Conservation (phyloP, 2,329 filamentous ascomycete species). For the Lasiodiplodia theobromae region DNA sequence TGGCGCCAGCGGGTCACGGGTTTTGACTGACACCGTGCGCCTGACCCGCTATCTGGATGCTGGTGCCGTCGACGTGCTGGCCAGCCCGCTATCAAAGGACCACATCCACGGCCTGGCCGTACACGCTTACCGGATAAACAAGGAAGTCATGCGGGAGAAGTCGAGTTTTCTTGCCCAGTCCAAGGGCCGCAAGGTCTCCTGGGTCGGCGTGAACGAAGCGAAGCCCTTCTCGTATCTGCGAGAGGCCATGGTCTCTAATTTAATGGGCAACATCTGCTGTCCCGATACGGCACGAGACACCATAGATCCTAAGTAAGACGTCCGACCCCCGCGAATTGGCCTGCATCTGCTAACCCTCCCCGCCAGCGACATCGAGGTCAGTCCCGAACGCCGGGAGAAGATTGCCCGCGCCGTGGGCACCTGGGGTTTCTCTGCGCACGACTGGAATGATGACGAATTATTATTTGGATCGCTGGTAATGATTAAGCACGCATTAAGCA, state of each 20-base stretch:
- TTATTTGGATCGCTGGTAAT: slow-evolving; percentile 85
- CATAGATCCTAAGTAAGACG: slow-evolving; percentile 65
- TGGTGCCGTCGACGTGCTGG: slow-evolving; percentile 85
- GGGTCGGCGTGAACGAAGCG: slow-evolving; percentile 86
- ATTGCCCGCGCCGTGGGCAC: slow-evolving; percentile 74
- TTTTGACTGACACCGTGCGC: slow-evolving; percentile 57
- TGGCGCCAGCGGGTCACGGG: slow-evolving; percentile 43
- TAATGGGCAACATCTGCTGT: slow-evolving; percentile 90
- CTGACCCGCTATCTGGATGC: slow-evolving; percentile 80
- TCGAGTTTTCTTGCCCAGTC: slow-evolving; percentile 74
- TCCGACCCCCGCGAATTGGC: slow-evolving; percentile 7
- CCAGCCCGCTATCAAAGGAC: slow-evolving; percentile 77
- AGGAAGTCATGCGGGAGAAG: slow-evolving; percentile 76
- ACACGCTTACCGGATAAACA: slow-evolving; percentile 83
- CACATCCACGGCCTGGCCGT: slow-evolving; percentile 78
- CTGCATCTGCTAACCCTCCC: slow-evolving; percentile 33
- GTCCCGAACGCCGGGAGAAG: slow-evolving; percentile 67
- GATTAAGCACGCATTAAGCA: slow-evolving; percentile 83
- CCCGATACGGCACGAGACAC: slow-evolving; percentile 68
- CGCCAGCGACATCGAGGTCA: slow-evolving; percentile 69
- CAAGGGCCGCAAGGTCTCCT: slow-evolving; percentile 82
- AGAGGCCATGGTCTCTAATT: slow-evolving; percentile 89
- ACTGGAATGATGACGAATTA: slow-evolving; percentile 89
- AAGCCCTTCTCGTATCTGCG: slow-evolving; percentile 88
- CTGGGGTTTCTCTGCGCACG: slow-evolving; percentile 91